A percentile compares a stretch with the other conserved stretches of the same genome.
Conservation (phyloP, 768 basidiomycete genomes). For the Auricularia sp. region DNA sequence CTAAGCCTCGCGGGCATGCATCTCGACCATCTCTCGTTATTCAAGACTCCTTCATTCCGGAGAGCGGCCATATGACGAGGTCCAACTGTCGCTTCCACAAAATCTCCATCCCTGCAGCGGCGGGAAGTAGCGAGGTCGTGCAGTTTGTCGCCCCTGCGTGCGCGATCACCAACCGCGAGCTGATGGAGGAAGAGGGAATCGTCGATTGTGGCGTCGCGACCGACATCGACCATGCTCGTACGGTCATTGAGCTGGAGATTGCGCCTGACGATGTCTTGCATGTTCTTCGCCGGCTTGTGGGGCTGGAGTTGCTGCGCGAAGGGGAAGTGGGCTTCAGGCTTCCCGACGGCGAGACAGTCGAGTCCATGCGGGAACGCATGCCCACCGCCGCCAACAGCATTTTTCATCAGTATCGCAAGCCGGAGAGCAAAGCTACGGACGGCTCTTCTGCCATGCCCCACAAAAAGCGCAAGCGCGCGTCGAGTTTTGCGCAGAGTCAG, state of each 20-base stretch:
- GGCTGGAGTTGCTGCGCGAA: constrained; percentile 53
- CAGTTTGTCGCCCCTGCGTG: constrained; percentile 62
- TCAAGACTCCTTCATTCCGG: background rate
- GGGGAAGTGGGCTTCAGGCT: constrained; percentile 43
- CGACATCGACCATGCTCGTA: constrained; percentile 35
- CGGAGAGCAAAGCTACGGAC: background rate
- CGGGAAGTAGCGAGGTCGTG: constrained; percentile 35
- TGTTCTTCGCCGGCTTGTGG: constrained; percentile 49
- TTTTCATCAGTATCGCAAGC: background rate
- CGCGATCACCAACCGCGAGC: constrained; percentile 42
- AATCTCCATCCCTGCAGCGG: constrained; percentile 50
- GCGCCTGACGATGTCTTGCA: constrained; percentile 43
- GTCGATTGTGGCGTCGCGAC: constrained; percentile 50
- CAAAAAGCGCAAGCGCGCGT: background rate
- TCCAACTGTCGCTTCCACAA: constrained; percentile 63
- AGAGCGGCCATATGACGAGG: constrained; percentile 47
- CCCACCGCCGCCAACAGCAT: background rate
- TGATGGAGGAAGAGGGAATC: constrained; percentile 50
- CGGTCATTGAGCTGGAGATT: constrained; percentile 38
- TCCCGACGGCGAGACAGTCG: background rate
- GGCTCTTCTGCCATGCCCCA: background rate
- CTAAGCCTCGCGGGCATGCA: background rate
- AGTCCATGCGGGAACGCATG: background rate
- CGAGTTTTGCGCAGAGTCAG: background rate
- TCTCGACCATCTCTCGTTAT: background rate